A percentile compares a stretch with the other conserved stretches of the same genome.
These are phyloP conservation scores for Pleodorina starrii DNA, from an alignment of 139 green algal species.

Conservation along the genomic window DNA sequence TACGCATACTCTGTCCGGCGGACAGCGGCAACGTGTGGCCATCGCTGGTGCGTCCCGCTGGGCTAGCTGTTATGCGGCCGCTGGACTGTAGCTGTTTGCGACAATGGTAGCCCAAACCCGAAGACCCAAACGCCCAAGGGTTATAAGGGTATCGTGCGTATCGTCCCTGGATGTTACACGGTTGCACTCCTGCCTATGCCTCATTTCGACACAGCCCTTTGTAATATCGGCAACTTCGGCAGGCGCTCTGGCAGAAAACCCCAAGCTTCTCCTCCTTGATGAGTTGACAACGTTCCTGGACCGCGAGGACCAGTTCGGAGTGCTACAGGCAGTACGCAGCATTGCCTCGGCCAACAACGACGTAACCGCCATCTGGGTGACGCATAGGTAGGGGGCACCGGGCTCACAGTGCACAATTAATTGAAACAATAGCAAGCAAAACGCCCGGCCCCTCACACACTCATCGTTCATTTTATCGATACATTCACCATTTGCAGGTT, in stretches of 20 bases:
- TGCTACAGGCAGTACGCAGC: constrained; percentile 81
- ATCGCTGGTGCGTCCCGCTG: constrained; percentile 90
- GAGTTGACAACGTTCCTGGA: constrained; percentile 99
- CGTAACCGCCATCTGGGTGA: constrained; percentile 96
- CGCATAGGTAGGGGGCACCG: constrained; percentile 83
- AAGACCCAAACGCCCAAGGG: no score
- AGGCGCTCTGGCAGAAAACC: constrained; percentile 82
- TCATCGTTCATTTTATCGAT: background rate
- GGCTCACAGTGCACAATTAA: background rate
- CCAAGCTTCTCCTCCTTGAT: constrained; percentile 95
- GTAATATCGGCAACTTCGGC: no score
- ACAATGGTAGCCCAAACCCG: no score
- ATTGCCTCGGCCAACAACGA: constrained; percentile 49
- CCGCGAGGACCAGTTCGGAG: constrained; percentile 86
- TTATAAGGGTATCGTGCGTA: no score
- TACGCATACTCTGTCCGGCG: constrained; percentile 92
- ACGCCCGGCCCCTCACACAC: no score
- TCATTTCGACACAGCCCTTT: no score
- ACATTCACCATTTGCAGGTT: constrained; percentile 60
- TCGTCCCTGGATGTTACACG: no score
- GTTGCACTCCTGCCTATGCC: no score
- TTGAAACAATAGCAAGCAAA: background rate
- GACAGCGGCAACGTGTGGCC: constrained; percentile 97
- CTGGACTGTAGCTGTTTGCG: no score
- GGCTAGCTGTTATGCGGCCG: no score